Conservation (phyloP, 768 basidiomycete genomes). For the Phaffia tasmanica region DNA sequence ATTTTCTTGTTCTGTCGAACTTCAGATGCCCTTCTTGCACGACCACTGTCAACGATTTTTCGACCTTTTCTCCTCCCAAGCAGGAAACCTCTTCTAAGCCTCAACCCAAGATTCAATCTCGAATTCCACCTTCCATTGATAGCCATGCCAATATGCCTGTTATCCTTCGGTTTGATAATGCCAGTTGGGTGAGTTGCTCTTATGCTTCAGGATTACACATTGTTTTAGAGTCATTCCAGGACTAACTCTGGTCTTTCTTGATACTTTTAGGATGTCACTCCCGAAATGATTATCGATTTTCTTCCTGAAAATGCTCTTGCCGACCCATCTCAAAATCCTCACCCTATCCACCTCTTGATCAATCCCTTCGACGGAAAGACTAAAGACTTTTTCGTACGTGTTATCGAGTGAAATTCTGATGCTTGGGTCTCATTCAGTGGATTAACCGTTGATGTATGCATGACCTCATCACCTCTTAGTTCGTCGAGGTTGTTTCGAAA, state of each 20-base stretch:
- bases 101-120: neutral
- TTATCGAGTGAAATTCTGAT: neutral
- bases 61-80: neutral
- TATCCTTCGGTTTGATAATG: constrained; percentile 23
- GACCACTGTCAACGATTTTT: constrained; percentile 11
- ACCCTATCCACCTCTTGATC: constrained; percentile 25
- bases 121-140: neutral
- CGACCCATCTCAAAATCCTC: constrained; percentile 3
- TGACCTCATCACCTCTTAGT: constrained; percentile 4
- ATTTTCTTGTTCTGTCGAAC: neutral
- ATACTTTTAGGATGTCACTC: constrained; percentile 16
- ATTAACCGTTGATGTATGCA: too few species aligned
- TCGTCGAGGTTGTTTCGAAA: constrained; percentile 24
- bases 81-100: neutral
- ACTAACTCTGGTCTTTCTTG: neutral
- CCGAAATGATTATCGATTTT: constrained; percentile 22
- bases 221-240: neutral
- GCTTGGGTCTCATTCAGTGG: neutral
- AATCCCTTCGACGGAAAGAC: constrained; percentile 24
- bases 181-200: constrained; percentile 17
- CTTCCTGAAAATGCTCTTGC: constrained; percentile 12
- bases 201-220: neutral
- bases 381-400: constrained; percentile 24
- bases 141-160: neutral
- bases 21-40: constrained; percentile 22